Conservation (phyloP, 306 rosid genomes). For the Trifolium dubium region DNA sequence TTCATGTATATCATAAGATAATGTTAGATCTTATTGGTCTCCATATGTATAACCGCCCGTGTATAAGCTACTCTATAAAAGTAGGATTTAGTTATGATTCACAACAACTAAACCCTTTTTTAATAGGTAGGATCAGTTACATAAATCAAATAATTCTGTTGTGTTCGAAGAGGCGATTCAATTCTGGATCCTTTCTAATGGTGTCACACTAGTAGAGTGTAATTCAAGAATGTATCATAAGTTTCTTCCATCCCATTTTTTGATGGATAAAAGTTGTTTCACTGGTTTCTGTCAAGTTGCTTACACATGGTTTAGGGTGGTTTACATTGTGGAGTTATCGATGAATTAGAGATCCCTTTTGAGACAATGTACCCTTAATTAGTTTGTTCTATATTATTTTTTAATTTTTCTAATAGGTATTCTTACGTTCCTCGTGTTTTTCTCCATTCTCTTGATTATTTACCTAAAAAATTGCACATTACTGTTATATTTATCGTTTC, state of each 20-base stretch:
- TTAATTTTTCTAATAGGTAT: background rate
- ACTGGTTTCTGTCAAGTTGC: too few species aligned
- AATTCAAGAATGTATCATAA: too few species aligned
- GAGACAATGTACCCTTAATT: background rate
- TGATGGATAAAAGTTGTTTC: too few species aligned
- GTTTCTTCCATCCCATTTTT: too few species aligned
- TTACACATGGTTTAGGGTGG: too few species aligned
- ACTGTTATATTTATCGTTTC: slow-evolving; percentile 27
- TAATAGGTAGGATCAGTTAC: background rate
- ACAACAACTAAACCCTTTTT: background rate
- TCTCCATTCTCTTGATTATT: slow-evolving; percentile 5
- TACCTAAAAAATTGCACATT: background rate
- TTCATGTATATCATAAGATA: background rate
- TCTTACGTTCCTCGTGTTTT: slow-evolving; percentile 5
- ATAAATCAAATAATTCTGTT: too few species aligned
- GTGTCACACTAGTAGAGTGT: too few species aligned
- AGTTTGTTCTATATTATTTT: too few species aligned
- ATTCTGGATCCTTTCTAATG: too few species aligned
- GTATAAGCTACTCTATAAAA: background rate
- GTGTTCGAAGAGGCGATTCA: too few species aligned
- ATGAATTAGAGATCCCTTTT: background rate
- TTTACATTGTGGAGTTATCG: too few species aligned
- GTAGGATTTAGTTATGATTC: slow-evolving; percentile 12
- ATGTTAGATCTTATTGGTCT: background rate
- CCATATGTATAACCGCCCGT: too few species aligned